A percentile compares a stretch with the other conserved stretches of the same genome.
phyloP scores from a whole-genome alignment of 2,329 filamentous ascomycete species.

The Clonostachys byssicola region DNA sequence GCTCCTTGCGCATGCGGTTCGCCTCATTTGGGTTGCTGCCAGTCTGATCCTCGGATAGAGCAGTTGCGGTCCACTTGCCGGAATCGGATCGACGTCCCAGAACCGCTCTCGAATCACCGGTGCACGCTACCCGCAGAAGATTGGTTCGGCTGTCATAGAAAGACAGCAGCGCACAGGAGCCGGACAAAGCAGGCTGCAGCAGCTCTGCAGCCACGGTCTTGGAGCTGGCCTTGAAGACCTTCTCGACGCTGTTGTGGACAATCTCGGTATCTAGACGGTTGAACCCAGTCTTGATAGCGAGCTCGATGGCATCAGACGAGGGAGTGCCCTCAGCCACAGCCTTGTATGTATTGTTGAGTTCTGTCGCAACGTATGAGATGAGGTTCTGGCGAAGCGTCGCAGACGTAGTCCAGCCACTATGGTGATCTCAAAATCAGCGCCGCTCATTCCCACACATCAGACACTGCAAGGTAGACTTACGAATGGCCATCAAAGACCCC shows the following conservation, averaged over 20 bases:
- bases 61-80: slow-evolving; percentile 89
- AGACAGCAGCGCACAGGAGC: slow-evolving; percentile 92
- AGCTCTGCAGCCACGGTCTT: slow-evolving; percentile 90
- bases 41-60: slow-evolving; percentile 90
- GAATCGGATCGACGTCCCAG: slow-evolving; percentile 71
- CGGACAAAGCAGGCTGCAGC: slow-evolving; percentile 87
- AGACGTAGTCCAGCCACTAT: slow-evolving; percentile 93
- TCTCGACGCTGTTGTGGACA: slow-evolving; percentile 86
- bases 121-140: slow-evolving; percentile 88
- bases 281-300: slow-evolving; percentile 91
- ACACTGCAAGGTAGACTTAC: slow-evolving; percentile 42
- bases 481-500: slow-evolving; percentile 97
- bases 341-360: slow-evolving; percentile 90
- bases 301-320: slow-evolving; percentile 75
- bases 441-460: not conserved
- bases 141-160: slow-evolving; percentile 92
- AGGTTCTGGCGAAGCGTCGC: slow-evolving; percentile 90
- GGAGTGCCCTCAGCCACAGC: slow-evolving; percentile 57
- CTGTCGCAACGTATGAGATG: slow-evolving; percentile 87
- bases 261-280: slow-evolving; percentile 88
- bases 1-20: slow-evolving; percentile 75
- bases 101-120: slow-evolving; percentile 93
- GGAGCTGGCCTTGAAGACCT: slow-evolving; percentile 83
- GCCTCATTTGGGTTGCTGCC: slow-evolving; percentile 84
- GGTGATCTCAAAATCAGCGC: not conserved